Evolutionary conservation across 129 eudicot species (phyloP), one percentile per base, ranked within the genome.

Genomic region (Saposhnikovia divaricata): DNA sequence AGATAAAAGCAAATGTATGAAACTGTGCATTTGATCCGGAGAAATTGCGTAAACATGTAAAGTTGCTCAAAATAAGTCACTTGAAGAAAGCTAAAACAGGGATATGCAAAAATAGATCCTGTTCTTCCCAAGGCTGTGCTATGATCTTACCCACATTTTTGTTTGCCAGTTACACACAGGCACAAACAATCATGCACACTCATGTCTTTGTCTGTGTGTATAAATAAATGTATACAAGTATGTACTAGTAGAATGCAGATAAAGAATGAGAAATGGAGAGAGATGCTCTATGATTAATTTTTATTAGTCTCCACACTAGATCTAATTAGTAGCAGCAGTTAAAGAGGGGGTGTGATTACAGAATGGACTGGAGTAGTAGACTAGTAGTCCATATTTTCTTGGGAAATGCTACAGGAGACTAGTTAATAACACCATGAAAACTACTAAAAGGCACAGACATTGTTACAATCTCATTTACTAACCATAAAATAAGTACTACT

Each of bases 291-390:
- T 25, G 15, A 46, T 40, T 73, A 72, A 78, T 82, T 66, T n/a
- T 27, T 37, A 74, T 63, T 79, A 79, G 15, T 68, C 65, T 68
- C 25, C 65, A 47, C 31, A 81, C 19, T 48, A 73, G 63, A 83
- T 79, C 68, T 84, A 51, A 75, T 68, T 84, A 84, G 81, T 76
- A 69, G n/a, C 16, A 46, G 77, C 9, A 81, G 83, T 68, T 66
- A 66, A 65, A 65, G 71, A 65, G 55, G 75, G 76, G 69, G 44
- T 25, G 71, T n/a, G 59, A 77, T 34, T 59, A 76, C 69, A 81
- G 75, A 50, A 81, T 61, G 80, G 72, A 37, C 39, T 8, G 53
- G 13, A 57, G 27, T 37, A 45, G 3, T 23, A 28, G 3, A 34
- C 34, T 34, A 34, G 37, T 34, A 34, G 37, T 66, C 34, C 34